Evolutionary conservation across 2,329 filamentous ascomycete genomes (phyloP), one percentile per base, ranked within the genome.

Genomic region (Massarina eburnea): DNA sequence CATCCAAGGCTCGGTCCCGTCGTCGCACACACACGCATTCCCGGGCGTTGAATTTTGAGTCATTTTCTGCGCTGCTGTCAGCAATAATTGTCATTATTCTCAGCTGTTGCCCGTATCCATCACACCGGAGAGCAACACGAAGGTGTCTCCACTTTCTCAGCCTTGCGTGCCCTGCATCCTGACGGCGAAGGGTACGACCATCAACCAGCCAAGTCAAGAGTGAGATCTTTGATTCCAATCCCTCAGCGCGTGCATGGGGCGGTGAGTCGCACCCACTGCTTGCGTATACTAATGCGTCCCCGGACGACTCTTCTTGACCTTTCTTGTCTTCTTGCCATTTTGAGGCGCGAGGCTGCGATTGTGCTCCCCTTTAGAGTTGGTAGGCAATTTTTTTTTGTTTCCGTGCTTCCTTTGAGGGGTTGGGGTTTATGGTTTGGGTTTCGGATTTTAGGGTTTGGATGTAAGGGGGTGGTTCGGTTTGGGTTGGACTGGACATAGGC

Each of bases 271-370:
- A 35, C 45, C 51, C 21, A 19, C 7, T 17, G 8, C 18, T 21
- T 39, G 51, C 48, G 48, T 60, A 60, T 68, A 68, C 63, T 68
- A 66, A 64, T 67, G 62, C 61, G 57, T 55, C 51, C 50, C 49
- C 52, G 47, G 57, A 48, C 43, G 51, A 46, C 43, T 43, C 18
- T 49, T 37, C 48, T 41, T 35, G 44, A 46, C 51, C 57, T 12
- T 24, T 38, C 12, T 24, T n/a, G 20, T n/a, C 10, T 22, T 20
- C n/a, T 26, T 9, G 12, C 17, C 20, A 3, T 22, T 38, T 24
- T 53, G 52, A 67, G 64, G 62, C 62, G 35, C 55, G 52, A 62
- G 64, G 64, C 67, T 64, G 50, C 54, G 51, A 55, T 55, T 55
- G 27, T 55, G 51, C n/a, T n/a, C n/a, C n/a, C n/a, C n/a, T n/a